Percentiles rank a stretch among this genome's conserved stretches.
phyloP scores from a whole-genome alignment of 441 rosid genomes.

The Aleurites moluccanus region DNA sequence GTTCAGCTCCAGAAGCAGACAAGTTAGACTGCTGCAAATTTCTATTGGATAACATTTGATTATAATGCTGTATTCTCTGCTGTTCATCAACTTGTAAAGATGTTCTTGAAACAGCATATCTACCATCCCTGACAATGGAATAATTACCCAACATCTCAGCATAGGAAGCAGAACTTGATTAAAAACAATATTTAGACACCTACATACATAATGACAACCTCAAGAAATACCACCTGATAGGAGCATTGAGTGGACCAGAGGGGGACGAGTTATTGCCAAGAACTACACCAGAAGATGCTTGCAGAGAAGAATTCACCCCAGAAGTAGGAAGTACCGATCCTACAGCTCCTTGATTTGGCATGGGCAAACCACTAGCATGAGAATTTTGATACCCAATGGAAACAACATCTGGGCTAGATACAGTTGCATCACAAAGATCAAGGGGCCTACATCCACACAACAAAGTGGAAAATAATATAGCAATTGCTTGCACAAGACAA shows the following conservation, averaged over 20 bases:
- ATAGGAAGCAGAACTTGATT: not conserved
- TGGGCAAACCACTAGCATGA: constrained; percentile 50
- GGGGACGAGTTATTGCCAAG: constrained; percentile 60
- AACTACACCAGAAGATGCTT: constrained; percentile 63
- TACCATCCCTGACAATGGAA: constrained; percentile 63
- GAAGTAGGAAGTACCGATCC: constrained; percentile 60
- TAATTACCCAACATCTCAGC: constrained; percentile 16
- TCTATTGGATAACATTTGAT: constrained; percentile 71
- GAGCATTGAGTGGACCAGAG: constrained; percentile 58
- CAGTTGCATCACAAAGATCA: constrained; percentile 77
- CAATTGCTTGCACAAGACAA: constrained; percentile 20
- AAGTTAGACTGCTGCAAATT: constrained; percentile 71
- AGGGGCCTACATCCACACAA: constrained; percentile 81
- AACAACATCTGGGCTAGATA: constrained; percentile 66
- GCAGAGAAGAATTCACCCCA: constrained; percentile 62
- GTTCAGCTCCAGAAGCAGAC: constrained; percentile 73
- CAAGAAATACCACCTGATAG: constrained; percentile 61
- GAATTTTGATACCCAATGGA: constrained; percentile 67
- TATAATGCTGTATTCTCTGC: constrained; percentile 69
- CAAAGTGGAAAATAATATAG: constrained; percentile 24
- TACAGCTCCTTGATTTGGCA: constrained; percentile 65
- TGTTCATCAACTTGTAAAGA: constrained; percentile 82
- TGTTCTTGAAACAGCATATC: constrained; percentile 68
- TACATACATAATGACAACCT: constrained; percentile 23
- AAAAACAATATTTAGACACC: not conserved